A percentile compares a stretch with the other conserved stretches of the same genome.
phyloP scores from a whole-genome alignment of 2,329 filamentous ascomycete species.

The Colletotrichum sansevieriae region DNA sequence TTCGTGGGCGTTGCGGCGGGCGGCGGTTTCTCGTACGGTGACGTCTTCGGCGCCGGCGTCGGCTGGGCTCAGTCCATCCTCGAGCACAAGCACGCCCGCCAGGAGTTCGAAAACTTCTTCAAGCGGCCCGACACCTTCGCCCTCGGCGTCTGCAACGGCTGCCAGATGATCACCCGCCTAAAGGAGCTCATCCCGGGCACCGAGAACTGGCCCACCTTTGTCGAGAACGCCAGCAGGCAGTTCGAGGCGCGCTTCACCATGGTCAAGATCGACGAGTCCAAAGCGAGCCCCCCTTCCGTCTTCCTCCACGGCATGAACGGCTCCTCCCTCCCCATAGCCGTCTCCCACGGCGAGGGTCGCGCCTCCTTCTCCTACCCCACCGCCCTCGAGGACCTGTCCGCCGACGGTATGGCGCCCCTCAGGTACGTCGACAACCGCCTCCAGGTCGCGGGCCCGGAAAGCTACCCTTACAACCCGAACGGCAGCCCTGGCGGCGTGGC shows the following conservation, averaged over 20 bases:
- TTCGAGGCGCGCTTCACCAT: slow-evolving; percentile 91
- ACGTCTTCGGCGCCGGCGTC: slow-evolving; percentile 87
- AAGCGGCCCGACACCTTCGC: slow-evolving; percentile 89
- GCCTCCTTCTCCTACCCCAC: slow-evolving; percentile 75
- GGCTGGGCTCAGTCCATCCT: slow-evolving; percentile 97
- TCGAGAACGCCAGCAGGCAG: slow-evolving; percentile 86
- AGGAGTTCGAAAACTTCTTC: slow-evolving; percentile 89
- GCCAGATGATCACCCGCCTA: slow-evolving; percentile 87
- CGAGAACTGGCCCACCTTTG: slow-evolving; percentile 85
- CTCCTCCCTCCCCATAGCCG: slow-evolving; percentile 84
- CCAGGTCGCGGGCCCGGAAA: slow-evolving; percentile 76
- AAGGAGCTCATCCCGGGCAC: slow-evolving; percentile 90
- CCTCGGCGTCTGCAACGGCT: slow-evolving; percentile 96
- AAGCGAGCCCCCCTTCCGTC: slow-evolving; percentile 70
- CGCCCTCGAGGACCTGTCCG: slow-evolving; percentile 67
- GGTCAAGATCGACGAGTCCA: slow-evolving; percentile 75
- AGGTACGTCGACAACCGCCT: slow-evolving; percentile 86
- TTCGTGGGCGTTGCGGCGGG: slow-evolving; percentile 95
- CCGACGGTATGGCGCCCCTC: slow-evolving; percentile 79
- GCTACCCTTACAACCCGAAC: slow-evolving; percentile 91
- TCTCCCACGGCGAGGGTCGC: slow-evolving; percentile 92
- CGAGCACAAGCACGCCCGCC: slow-evolving; percentile 80
- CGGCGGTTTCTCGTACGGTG: slow-evolving; percentile 95
- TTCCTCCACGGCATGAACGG: slow-evolving; percentile 93
- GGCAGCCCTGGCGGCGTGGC: slow-evolving; percentile 86